These are phyloP conservation scores for Candida tropicalis DNA, from an alignment of 1,139 yeast species.

Conservation along the genomic window DNA sequence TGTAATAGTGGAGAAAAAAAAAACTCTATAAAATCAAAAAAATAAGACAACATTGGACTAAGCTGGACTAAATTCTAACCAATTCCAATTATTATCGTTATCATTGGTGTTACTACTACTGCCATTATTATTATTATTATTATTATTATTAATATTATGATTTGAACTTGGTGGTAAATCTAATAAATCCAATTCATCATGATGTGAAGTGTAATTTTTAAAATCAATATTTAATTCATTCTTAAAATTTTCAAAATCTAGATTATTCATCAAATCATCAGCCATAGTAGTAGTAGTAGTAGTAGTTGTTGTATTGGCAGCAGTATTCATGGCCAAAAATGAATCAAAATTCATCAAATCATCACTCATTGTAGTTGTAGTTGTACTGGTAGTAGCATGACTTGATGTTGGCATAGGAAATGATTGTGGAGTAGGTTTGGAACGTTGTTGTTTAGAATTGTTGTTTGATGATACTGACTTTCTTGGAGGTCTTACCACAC, in stretches of 20 bases:
- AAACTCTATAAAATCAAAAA: neutral
- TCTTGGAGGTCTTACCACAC: conserved; percentile 51
- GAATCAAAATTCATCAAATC: conserved; percentile 18
- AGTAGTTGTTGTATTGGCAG: no score
- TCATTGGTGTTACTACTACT: conserved; percentile 15
- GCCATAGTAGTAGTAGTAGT: no score
- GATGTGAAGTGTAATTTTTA: conserved; percentile 13
- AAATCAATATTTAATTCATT: no score
- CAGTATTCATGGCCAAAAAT: conserved; percentile 16
- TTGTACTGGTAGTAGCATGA: conserved; percentile 9
- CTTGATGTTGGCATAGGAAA: neutral
- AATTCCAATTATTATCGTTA: conserved; percentile 26
- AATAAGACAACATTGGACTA: no score
- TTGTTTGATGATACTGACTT: neutral
- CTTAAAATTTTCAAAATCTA: no score
- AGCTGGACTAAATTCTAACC: conserved; percentile 34
- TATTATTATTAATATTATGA: neutral
- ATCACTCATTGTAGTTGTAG: conserved; percentile 7
- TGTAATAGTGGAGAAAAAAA: neutral
- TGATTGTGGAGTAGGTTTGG: neutral
- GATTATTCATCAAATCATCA: no score
- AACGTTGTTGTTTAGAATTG: neutral
- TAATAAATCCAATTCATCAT: conserved; percentile 15
- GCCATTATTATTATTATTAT: conserved; percentile 7
- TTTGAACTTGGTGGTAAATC: conserved; percentile 12